These are phyloP conservation scores for Parastagonospora nodorum DNA, from an alignment of 2,329 filamentous ascomycete genomes.

Conservation along the genomic window DNA sequence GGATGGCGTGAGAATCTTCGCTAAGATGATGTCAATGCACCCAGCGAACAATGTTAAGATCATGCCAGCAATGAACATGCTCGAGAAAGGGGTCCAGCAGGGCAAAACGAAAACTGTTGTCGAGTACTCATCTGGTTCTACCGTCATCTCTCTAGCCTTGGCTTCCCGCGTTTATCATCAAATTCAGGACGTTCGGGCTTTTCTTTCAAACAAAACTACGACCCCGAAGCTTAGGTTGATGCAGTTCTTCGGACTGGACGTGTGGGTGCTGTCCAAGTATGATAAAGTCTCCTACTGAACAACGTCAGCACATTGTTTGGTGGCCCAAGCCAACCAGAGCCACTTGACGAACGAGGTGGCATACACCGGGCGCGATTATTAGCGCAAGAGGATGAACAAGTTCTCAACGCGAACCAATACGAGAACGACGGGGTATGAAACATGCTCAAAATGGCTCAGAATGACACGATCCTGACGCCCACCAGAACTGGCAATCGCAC, in stretches of 20 bases:
- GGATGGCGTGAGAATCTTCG: conserved; percentile 66
- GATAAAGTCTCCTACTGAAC: not conserved
- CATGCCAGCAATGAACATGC: conserved; percentile 53
- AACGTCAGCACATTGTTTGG: conserved; percentile 53
- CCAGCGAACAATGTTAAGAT: conserved; percentile 69
- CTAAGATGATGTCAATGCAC: conserved; percentile 69
- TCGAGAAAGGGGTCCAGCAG: conserved; percentile 16
- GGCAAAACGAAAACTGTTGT: conserved; percentile 21
- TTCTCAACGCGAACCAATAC: conserved; percentile 63
- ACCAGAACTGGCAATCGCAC: conserved; percentile 59
- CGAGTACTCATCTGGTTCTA: conserved; percentile 28
- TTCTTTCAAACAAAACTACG: conserved; percentile 27
- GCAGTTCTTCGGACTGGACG: conserved; percentile 30
- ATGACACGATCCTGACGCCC: not conserved
- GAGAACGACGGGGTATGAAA: conserved; percentile 52
- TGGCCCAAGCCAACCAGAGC: conserved; percentile 50
- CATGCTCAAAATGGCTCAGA: not conserved
- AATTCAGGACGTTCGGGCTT: conserved; percentile 21
- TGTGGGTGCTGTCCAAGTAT: conserved; percentile 8
- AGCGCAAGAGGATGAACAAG: conserved; percentile 45
- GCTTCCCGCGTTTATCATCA: conserved; percentile 26
- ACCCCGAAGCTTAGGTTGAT: conserved; percentile 21
- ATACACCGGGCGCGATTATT: conserved; percentile 18
- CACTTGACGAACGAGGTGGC: conserved; percentile 21
- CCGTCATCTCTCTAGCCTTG: conserved; percentile 26